phyloP scores from a whole-genome alignment of 305 asterid genomes.

The Solanum hybrid region DNA sequence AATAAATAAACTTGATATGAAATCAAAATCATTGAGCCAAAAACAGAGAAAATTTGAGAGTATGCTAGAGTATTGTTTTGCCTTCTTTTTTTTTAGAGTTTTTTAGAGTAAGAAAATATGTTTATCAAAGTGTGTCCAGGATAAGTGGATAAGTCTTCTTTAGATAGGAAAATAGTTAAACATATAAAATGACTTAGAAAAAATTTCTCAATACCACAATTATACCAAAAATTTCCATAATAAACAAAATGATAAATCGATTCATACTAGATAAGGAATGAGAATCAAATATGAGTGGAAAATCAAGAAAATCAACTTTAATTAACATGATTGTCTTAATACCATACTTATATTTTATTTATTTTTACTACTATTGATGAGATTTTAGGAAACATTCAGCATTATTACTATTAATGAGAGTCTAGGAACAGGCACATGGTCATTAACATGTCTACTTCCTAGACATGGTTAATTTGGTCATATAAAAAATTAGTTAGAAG shows the following conservation, averaged over 20 bases:
- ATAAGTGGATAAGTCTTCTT: not conserved
- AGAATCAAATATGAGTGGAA: not conserved
- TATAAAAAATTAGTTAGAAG: no score
- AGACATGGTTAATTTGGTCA: not conserved
- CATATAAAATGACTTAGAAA: not conserved
- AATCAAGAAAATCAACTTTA: not conserved
- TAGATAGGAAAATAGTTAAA: no score
- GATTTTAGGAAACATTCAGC: not conserved
- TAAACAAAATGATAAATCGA: not conserved
- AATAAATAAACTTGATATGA: not conserved
- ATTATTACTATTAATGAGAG: not conserved
- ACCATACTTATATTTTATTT: no score
- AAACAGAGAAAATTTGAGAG: not conserved
- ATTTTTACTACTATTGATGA: no score
- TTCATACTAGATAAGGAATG: not conserved
- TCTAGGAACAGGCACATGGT: not conserved
- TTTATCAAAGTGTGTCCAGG: not conserved
- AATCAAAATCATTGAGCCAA: no score
- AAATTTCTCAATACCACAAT: not conserved
- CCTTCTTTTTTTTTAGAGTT: no score
- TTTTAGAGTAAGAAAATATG: not conserved
- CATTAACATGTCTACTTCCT: not conserved
- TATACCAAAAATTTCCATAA: not conserved
- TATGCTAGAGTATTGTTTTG: not conserved
- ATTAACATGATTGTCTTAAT: not conserved